A percentile compares a stretch with the other conserved stretches of the same genome.
These are phyloP conservation scores for Mycocentrospora acerina DNA, from an alignment of 2,329 filamentous ascomycete genomes.

Conservation along the genomic window DNA sequence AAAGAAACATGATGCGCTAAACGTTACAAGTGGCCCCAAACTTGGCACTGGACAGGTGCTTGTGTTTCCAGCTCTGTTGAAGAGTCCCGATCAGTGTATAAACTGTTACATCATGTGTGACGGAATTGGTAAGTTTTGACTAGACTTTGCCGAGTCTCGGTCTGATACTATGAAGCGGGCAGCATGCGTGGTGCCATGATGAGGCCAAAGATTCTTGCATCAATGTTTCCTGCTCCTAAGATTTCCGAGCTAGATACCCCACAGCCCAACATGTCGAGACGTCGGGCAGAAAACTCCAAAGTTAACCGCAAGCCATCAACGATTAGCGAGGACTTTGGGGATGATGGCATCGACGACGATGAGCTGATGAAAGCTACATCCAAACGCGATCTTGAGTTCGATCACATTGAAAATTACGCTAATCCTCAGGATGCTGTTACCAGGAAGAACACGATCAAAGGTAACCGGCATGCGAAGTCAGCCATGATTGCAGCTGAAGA, in stretches of 20 bases:
- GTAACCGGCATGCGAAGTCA: constrained; percentile 3
- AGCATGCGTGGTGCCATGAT: constrained; percentile 57
- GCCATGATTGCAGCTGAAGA: constrained; percentile 7
- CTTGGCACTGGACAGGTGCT: constrained; percentile 64
- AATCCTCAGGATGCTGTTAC: constrained; percentile 23
- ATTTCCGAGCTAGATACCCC: too few relatives aligned
- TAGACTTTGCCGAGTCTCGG: too few relatives aligned
- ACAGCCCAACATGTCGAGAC: constrained; percentile 33
- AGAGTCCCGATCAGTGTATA: constrained; percentile 58
- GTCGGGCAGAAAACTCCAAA: constrained; percentile 21
- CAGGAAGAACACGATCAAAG: constrained; percentile 17
- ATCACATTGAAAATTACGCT: constrained; percentile 56
- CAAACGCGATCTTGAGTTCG: constrained; percentile 45
- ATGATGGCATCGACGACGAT: constrained; percentile 55
- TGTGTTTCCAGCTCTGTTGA: constrained; percentile 60
- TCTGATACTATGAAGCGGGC: too few relatives aligned
- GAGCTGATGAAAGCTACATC: constrained; percentile 51
- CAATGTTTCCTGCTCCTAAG: constrained; percentile 45
- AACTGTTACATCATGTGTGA: constrained; percentile 78
- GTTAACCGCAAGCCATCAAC: constrained; percentile 9
- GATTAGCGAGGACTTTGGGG: constrained; percentile 54
- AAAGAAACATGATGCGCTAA: constrained; percentile 5
- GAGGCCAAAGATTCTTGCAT: constrained; percentile 51
- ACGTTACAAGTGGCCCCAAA: constrained; percentile 61
- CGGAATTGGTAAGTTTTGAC: constrained; percentile 65